These are phyloP conservation scores for Barnettozyma vustinii DNA, from an alignment of 805 yeast species.

Conservation along the genomic window DNA sequence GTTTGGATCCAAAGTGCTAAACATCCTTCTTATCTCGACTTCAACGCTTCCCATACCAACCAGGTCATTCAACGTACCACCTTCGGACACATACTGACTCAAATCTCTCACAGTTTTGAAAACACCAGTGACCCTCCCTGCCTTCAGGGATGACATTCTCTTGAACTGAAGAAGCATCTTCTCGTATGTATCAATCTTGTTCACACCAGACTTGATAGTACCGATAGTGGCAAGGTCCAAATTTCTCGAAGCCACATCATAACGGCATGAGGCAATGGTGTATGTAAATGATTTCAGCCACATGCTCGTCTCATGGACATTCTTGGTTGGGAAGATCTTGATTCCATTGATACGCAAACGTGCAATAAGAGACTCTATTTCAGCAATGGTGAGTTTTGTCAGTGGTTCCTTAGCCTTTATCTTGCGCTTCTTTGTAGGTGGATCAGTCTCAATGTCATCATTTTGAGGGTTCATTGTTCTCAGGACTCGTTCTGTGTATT, in stretches of 20 bases:
- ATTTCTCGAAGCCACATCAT: constrained; percentile 53
- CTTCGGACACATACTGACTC: constrained; percentile 29
- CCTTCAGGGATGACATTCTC: constrained; percentile 47
- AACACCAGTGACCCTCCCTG: constrained; percentile 37
- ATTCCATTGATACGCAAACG: constrained; percentile 43
- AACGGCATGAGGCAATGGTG: constrained; percentile 45
- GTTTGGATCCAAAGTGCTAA: constrained; percentile 46
- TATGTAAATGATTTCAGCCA: constrained; percentile 57
- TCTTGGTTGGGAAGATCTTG: constrained; percentile 47
- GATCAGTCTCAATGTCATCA: not conserved
- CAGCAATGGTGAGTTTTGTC: constrained; percentile 14
- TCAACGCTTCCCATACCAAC: constrained; percentile 46
- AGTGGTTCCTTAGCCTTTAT: constrained; percentile 4
- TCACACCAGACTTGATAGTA: constrained; percentile 47
- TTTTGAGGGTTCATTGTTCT: constrained; percentile 17
- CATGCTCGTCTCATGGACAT: constrained; percentile 38
- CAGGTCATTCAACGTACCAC: constrained; percentile 32
- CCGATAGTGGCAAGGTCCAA: constrained; percentile 52
- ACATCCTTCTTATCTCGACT: constrained; percentile 39
- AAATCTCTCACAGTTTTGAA: constrained; percentile 35
- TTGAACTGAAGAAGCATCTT: constrained; percentile 53
- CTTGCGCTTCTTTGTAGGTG: constrained; percentile 3
- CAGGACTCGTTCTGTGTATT: constrained; percentile 35
- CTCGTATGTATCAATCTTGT: constrained; percentile 39
- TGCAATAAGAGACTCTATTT: constrained; percentile 37